Conservation (phyloP, 208 protist species). For the Zelonia costaricensis region DNA sequence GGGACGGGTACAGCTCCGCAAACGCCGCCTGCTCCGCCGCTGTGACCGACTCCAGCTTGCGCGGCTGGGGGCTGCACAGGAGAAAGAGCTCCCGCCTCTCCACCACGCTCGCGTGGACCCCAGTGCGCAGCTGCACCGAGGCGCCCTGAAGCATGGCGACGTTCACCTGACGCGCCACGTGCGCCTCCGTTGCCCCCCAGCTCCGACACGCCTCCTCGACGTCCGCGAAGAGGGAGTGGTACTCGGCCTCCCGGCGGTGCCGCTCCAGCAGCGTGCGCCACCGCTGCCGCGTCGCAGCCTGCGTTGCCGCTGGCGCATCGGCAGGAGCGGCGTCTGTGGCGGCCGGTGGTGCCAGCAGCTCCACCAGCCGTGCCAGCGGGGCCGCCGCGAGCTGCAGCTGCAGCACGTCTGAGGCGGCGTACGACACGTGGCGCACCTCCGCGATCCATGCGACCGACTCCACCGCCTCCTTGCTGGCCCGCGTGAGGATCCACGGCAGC, state of each 20-base stretch:
- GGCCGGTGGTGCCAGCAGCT: slow-evolving; percentile 12
- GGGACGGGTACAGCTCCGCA: not conserved
- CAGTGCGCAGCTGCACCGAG: slow-evolving; percentile 61
- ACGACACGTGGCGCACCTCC: slow-evolving; percentile 27
- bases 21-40: slow-evolving; percentile 28
- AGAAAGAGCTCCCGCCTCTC: slow-evolving; percentile 37
- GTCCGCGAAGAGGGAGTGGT: slow-evolving; percentile 28
- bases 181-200: slow-evolving; percentile 22
- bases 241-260: slow-evolving; percentile 24
- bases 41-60: slow-evolving; percentile 11
- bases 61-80: slow-evolving; percentile 3
- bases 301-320: not conserved
- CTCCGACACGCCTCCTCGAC: slow-evolving; percentile 17
- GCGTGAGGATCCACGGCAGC: slow-evolving; percentile 27
- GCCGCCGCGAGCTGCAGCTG: slow-evolving; percentile 33
- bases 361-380: slow-evolving; percentile 33
- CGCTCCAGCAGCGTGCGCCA: slow-evolving; percentile 25
- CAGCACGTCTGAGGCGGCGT: slow-evolving; percentile 34
- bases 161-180: slow-evolving; percentile 31
- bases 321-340: not conserved
- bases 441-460: slow-evolving; percentile 37
- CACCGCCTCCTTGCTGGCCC: slow-evolving; percentile 10
- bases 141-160: slow-evolving; percentile 21
- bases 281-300: slow-evolving; percentile 4
- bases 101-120: slow-evolving; percentile 58